These are phyloP conservation scores for Protostelium mycophagum DNA, from an alignment of 78 protist species.

Conservation along the genomic window DNA sequence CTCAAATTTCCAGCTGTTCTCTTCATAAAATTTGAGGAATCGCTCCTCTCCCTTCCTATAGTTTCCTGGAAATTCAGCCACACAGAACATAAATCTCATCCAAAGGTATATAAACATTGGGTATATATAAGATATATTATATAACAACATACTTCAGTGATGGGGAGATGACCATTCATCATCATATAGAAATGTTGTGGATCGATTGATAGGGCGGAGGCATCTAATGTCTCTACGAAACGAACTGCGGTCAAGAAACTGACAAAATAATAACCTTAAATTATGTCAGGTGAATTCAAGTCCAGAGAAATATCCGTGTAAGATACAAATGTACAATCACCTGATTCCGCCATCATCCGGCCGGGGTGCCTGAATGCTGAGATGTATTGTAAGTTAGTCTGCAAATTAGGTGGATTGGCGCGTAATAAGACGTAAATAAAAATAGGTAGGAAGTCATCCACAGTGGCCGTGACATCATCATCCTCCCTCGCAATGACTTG, in stretches of 20 bases:
- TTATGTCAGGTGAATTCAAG: too few species aligned
- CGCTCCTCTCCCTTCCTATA: not conserved
- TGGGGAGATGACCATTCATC: not conserved
- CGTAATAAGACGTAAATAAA: not conserved
- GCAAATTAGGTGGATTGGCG: not conserved
- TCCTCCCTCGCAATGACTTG: not conserved
- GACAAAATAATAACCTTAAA: not conserved
- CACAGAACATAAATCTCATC: too few species aligned
- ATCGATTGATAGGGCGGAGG: not conserved
- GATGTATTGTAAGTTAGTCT: not conserved
- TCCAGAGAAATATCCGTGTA: not conserved
- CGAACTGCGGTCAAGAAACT: not conserved
- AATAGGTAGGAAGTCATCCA: not conserved
- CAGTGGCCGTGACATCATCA: not conserved
- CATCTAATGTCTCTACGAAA: not conserved
- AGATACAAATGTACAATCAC: not conserved
- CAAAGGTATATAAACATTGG: too few species aligned
- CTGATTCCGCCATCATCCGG: not conserved
- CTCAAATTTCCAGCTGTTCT: not conserved
- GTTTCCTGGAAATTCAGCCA: not conserved
- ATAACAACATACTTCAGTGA: too few species aligned
- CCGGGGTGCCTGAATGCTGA: not conserved
- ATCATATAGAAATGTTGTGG: not conserved
- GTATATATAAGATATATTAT: too few species aligned
- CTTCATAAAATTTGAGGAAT: not conserved